phyloP scores from a whole-genome alignment of 345 rosid species.

The Eucalyptus sideroxylon region DNA sequence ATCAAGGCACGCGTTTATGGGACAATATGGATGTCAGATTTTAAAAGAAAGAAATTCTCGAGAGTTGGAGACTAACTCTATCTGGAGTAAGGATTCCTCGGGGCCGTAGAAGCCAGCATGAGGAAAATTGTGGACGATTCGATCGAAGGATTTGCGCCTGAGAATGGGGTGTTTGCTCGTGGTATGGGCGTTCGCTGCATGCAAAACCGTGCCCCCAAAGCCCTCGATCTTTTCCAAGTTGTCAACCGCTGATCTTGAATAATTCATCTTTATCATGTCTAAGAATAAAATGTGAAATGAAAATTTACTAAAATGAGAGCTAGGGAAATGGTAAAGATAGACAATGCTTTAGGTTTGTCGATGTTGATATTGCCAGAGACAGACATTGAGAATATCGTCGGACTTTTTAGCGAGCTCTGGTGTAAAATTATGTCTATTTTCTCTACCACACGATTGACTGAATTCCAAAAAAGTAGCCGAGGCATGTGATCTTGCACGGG shows the following conservation, averaged over 20 bases:
- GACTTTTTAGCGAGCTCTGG: neutral
- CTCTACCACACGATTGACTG: neutral
- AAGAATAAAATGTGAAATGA: neutral
- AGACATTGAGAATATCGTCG: neutral
- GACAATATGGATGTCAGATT: neutral
- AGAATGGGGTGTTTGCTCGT: neutral
- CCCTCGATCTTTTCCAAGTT: conserved; percentile 1
- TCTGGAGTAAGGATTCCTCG: neutral
- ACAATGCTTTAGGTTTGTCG: neutral
- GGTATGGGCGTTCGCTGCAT: conserved; percentile 7
- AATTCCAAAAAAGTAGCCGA: neutral
- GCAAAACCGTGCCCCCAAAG: conserved; percentile 7
- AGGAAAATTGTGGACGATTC: conserved; percentile 19
- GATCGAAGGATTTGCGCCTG: neutral
- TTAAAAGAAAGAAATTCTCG: neutral
- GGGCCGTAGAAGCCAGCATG: neutral
- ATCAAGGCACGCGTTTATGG: neutral
- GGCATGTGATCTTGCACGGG: no score
- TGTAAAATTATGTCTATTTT: neutral
- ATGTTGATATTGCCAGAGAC: neutral
- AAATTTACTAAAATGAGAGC: neutral
- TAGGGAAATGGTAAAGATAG: neutral
- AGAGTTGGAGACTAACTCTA: neutral
- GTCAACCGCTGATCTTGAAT: neutral
- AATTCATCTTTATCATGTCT: neutral